These are phyloP conservation scores for Solanum hybrid DNA, from an alignment of 305 asterid genomes.

Conservation along the genomic window DNA sequence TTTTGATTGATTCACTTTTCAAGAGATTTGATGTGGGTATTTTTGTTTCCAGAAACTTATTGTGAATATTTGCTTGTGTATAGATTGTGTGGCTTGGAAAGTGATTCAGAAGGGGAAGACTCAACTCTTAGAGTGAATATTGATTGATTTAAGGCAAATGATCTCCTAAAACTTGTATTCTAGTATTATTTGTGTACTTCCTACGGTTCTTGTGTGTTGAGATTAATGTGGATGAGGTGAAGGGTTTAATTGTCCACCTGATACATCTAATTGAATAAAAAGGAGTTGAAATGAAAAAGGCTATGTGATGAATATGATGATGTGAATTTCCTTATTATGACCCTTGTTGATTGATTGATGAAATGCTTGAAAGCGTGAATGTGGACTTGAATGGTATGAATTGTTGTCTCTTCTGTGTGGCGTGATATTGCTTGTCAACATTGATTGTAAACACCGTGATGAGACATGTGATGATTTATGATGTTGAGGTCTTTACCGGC, in stretches of 20 bases:
- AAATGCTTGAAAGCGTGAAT: neutral
- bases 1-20: neutral
- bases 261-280: neutral
- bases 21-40: neutral
- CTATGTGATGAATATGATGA: neutral
- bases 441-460: neutral
- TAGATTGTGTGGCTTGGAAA: neutral
- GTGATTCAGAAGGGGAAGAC: neutral
- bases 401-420: neutral
- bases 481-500: no score
- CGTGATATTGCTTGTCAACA: neutral
- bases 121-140: neutral
- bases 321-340: neutral
- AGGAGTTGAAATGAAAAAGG: neutral
- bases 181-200: neutral
- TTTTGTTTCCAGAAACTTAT: neutral
- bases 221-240: neutral
- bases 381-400: neutral
- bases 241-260: neutral
- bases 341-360: neutral
- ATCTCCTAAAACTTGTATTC: neutral
- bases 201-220: neutral
- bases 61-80: neutral
- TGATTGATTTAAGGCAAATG: neutral
- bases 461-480: neutral